A percentile compares a stretch with the other conserved stretches of the same genome.
Evolutionary conservation across 2,329 filamentous ascomycete species (phyloP).

Genomic region (Teratosphaeriaceae sp.): DNA sequence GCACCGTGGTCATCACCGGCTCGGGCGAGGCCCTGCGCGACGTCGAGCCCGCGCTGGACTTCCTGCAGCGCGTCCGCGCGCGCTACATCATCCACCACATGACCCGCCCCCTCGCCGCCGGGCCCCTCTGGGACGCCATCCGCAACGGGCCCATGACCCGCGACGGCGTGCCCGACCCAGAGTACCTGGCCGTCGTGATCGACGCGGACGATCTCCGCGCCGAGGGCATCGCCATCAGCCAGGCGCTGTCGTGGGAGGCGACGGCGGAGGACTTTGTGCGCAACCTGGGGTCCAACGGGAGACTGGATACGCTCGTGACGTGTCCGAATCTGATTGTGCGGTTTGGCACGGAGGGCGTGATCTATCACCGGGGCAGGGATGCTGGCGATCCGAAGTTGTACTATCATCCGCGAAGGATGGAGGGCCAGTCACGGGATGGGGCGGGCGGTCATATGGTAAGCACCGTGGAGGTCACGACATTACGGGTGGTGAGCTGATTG

Average conservation of each 20-base stretch:
- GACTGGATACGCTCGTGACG: conserved; percentile 29
- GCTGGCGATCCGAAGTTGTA: conserved; percentile 28
- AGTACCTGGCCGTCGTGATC: conserved; percentile 28
- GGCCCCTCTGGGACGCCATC: conserved; percentile 28
- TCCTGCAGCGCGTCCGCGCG: conserved; percentile 24
- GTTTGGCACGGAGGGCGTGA: conserved; percentile 28
- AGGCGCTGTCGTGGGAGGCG: conserved; percentile 27
- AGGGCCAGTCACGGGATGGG: conserved; percentile 7
- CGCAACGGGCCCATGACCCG: conserved; percentile 25
- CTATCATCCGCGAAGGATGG: conserved; percentile 24
- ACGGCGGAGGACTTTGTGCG: conserved; percentile 30
- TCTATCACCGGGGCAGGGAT: conserved; percentile 29
- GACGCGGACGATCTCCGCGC: conserved; percentile 29
- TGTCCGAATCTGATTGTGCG: conserved; percentile 30
- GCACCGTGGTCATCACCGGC: conserved; percentile 27
- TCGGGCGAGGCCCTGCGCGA: conserved; percentile 25
- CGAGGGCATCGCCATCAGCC: conserved; percentile 27
- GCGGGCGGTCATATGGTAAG: conserved; percentile 3
- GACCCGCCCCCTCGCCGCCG: conserved; percentile 26
- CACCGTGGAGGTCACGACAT: neutral
- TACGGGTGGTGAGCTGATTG: conserved; percentile 7
- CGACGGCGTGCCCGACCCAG: conserved; percentile 25
- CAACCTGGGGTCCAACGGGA: conserved; percentile 28
- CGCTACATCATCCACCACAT: conserved; percentile 29
- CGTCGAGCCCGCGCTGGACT: conserved; percentile 29